Base-by-base conservation (phyloP, 768 basidiomycete genomes). In the Hygrocybe coccinea region DNA sequence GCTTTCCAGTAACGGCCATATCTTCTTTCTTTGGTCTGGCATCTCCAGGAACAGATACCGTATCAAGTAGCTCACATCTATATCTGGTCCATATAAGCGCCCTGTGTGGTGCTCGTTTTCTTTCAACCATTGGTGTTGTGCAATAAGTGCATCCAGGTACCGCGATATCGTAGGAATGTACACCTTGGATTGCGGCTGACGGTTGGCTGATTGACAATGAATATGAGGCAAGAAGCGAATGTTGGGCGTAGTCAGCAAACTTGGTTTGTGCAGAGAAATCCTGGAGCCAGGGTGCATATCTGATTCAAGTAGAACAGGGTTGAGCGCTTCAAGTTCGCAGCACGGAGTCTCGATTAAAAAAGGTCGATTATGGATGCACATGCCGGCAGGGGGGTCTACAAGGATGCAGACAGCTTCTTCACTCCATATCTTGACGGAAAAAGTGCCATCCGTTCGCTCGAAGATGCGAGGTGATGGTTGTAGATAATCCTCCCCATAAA, bases 1-100 rank as follows among this genome's bases (percentile, higher is more conserved):
- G 34, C 46, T 47, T 47, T 47, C 21, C 46, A 59, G 46, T 59
- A 55, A 58, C 41, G 57, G 57, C 57, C 55, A 55, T 50, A 59
- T 48, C 57, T 59, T 59, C 58, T 48, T 56, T 52, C 58, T 59
- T 47, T 59, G 58, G 39, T 54, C 56, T 59, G 54, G 54, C 49
- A 59, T 59, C 58, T 59, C 58, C 57, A 55, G 54, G 49, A 58
- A 58, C 54, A 58, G 55, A 50, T 50, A 49, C 55, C 46, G 46
- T 56, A 50, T 50, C 48, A 50, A 56, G 47, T 49, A 56, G 50
- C 46, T 56, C 36, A 56, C 38, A 36, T 58, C 57, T 35, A 10
- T 12, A 14, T 14, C 17, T 55, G 57, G 57, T 50, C 57, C 54
- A 52, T 33, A 55, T 34, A 50, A 36, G 37, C 58, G 41, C 58